Base-by-base conservation (phyloP, 1,139 yeast genomes). In the Debaryomyces fabryi region DNA sequence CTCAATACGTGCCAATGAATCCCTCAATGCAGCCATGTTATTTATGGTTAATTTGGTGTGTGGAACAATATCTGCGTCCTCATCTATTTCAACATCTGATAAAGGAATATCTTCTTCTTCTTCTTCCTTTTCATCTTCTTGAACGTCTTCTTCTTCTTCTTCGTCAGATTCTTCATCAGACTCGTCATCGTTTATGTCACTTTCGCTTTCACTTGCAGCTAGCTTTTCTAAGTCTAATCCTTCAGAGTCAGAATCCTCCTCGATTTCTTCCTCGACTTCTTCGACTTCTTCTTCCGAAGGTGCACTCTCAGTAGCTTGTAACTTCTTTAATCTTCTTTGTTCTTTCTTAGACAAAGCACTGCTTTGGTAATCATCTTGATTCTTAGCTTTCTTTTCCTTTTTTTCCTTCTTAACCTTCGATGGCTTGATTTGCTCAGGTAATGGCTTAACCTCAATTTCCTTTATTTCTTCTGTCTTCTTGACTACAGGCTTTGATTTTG, bases 21-120 rank as follows among this genome's bases (percentile, higher is more conserved):
- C 88, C 56, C 76, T 82, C 60, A 87, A 69, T 15, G 95, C 95
- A 27, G 86, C 84, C 45, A 71, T 74, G 65, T 87, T 86, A 66
- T 87, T 86, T 55, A 87, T 72, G 18, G 97, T 92, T 46, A 90
- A 79, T 67, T 91, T 91, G 51, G 95, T 91, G 70, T 87, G 84
- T 45, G 99, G 97, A 27, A 92, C 88, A 34, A 88, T 80, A 63
- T 90, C 96, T 13, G 95, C 95, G 61, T 89, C 96, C 4, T 88
- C 86, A 59, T 87, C 96, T 40, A 85, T 70, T 61, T 88, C 96
- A 36, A 85, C 95, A 50, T 87, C 93, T 0, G 92, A 86, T 48
- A 86, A 76, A 39, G 92, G 86, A 39, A 87, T 75, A 55, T 86
- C 93, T 59, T 85, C 88, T 51, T 78, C 83, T 21, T 67, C 76